Percentiles rank a stretch among this genome's conserved stretches.
Evolutionary conservation across 176 grass and related monocot genomes (phyloP).

Genomic region (Alopecurus myosuroides): DNA sequence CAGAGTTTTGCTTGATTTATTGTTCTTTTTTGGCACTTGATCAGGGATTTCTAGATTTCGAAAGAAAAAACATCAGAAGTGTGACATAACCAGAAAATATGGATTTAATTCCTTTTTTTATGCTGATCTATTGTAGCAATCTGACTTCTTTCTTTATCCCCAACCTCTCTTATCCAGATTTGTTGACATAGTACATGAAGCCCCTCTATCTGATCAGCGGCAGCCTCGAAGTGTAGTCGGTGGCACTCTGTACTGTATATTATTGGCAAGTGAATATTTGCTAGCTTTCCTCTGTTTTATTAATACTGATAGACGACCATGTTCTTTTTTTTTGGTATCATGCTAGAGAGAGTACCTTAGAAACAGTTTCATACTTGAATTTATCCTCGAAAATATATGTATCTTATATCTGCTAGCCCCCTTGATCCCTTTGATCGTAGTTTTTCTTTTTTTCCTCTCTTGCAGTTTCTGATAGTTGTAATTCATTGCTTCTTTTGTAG

Average conservation of each 20-base stretch:
- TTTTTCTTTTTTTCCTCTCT: neutral
- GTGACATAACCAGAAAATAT: neutral
- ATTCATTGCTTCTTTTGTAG: conserved; percentile 41
- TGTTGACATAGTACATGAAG: conserved; percentile 58
- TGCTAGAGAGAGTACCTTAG: neutral
- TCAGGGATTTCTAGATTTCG: neutral
- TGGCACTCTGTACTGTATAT: conserved; percentile 50
- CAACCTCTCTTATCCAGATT: conserved; percentile 31
- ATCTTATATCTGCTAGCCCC: neutral
- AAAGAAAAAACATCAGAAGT: neutral
- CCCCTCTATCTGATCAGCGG: conserved; percentile 49
- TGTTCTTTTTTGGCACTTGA: neutral
- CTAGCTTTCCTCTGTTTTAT: conserved; percentile 7
- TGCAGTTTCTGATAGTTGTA: neutral
- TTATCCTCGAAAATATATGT: neutral
- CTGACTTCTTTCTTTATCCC: neutral
- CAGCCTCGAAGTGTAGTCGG: conserved; percentile 47
- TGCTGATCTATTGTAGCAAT: neutral
- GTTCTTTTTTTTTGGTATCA: neutral
- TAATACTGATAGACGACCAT: conserved; percentile 7
- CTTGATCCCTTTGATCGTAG: neutral
- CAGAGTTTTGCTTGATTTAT: neutral
- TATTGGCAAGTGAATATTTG: conserved; percentile 58
- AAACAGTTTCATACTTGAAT: neutral
- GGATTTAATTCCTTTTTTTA: neutral